Conservation (phyloP, 257 asterid genomes). For the Penstemon davidsonii region DNA sequence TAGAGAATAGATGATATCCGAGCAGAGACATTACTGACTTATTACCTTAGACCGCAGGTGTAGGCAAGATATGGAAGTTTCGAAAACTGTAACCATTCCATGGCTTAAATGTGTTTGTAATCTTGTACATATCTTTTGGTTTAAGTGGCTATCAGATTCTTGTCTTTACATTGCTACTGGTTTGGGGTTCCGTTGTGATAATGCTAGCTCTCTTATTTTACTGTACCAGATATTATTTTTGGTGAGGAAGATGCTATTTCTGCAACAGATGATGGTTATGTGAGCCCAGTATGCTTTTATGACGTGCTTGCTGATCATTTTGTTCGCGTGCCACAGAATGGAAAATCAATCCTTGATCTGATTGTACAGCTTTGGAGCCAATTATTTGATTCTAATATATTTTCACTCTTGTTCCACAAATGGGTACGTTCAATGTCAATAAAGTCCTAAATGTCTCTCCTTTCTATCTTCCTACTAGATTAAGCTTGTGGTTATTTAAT, state of each 20-base stretch:
- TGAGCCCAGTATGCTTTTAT: slow-evolving; percentile 75
- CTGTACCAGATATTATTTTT: slow-evolving; percentile 65
- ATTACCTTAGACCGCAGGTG: background rate
- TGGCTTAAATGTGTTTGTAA: background rate
- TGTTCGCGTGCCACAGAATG: slow-evolving; percentile 58
- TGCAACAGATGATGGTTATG: slow-evolving; percentile 43
- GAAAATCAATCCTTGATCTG: slow-evolving; percentile 56
- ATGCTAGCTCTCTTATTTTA: slow-evolving; percentile 24
- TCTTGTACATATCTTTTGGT: slow-evolving; percentile 5
- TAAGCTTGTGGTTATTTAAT: too few relatives aligned
- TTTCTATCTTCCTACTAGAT: background rate
- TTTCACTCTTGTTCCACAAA: slow-evolving; percentile 79
- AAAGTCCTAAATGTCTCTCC: slow-evolving; percentile 4
- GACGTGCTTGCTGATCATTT: slow-evolving; percentile 82
- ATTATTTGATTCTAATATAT: slow-evolving; percentile 81
- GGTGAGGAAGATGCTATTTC: slow-evolving; percentile 58
- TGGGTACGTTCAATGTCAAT: slow-evolving; percentile 62
- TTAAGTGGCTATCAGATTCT: slow-evolving; percentile 4
- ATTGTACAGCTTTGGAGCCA: slow-evolving; percentile 93
- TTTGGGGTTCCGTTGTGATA: slow-evolving; percentile 6
- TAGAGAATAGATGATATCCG: background rate
- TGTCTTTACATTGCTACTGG: background rate
- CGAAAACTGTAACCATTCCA: background rate
- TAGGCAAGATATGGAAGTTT: background rate
- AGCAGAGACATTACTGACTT: background rate